Evolutionary conservation across 169 alveolate genomes (phyloP), one percentile per base, ranked within the genome.

Genomic region (Ichthyophthirius multifiliis): DNA sequence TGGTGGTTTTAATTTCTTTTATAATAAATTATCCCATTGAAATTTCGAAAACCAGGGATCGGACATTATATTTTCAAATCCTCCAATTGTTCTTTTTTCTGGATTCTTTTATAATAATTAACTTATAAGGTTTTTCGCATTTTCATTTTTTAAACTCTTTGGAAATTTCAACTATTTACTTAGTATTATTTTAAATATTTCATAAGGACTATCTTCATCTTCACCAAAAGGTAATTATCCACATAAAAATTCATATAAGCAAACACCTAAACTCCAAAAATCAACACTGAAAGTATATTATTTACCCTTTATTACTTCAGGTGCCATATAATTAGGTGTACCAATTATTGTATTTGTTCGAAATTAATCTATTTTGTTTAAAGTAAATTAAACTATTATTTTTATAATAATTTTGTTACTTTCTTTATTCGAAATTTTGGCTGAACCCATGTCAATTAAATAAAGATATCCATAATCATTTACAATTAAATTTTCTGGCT

Each of bases 361-460:
- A 41, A 41, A 41, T 13, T 41, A 9, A 41, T 7, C 13, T 13
- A 41, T 41, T 41, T 41, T 9, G 13, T 9, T 41, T 9, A 41
- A 9, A 41, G 7, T 13, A 9, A 41, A 9, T 7, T 9, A 41
- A 23, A 4, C 37, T 81, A 82, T 65, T 87, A 62, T 74, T 64
- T 74, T 5, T 44, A 12, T 20, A 46, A 46, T 5, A 46, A 2
- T 46, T 55, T 55, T 27, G 4, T 55, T 16, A 27, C 31, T 55
- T 23, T 77, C 91, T 27, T 97, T 98, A 75, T 88, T 85, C 12
- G 97, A 90, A 65, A 90, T 95, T 83, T 97, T 97, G 10, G 99
- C 99, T 77, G 99, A 96, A 30, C 99, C 99, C 76, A 98, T 95
- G 84, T 98, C 99, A 47, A 97, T 95, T 48, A 98, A 83, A 83